Evolutionary conservation across 2,329 filamentous ascomycete genomes (phyloP).

Genomic region (Aspergillus novoparasiticus): DNA sequence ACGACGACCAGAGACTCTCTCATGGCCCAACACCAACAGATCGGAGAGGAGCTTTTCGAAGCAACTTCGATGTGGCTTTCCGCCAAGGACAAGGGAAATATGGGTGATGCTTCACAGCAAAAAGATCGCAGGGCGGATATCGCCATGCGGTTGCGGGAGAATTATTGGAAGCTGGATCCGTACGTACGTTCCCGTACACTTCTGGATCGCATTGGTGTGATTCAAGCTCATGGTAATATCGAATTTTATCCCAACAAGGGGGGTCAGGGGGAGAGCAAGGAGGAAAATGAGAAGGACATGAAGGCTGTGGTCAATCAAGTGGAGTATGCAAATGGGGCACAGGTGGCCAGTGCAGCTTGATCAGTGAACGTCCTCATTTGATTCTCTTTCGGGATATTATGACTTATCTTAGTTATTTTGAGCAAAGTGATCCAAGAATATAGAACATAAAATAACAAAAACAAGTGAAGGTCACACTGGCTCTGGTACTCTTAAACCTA

Average conservation of each 20-base stretch:
- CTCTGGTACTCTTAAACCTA: too few relatives aligned
- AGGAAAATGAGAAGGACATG: background rate
- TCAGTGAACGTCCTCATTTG: background rate
- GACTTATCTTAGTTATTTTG: background rate
- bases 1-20: slow-evolving; percentile 64
- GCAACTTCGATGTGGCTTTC: slow-evolving; percentile 74
- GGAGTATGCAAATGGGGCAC: background rate
- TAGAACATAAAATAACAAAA: background rate
- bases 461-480: too few relatives aligned
- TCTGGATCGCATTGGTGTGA: background rate
- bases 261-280: background rate
- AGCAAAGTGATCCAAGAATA: background rate
- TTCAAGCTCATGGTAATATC: background rate
- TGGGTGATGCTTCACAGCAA: background rate
- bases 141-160: background rate
- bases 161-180: slow-evolving; percentile 1
- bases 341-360: background rate
- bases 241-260: background rate
- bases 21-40: slow-evolving; percentile 60
- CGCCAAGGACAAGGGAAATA: slow-evolving; percentile 24
- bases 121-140: background rate
- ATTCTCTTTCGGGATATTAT: background rate
- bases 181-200: background rate
- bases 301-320: background rate
- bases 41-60: slow-evolving; percentile 71